Conservation (phyloP, 2,329 filamentous ascomycete species). For the Teratosphaeria pseudoeucalypti region DNA sequence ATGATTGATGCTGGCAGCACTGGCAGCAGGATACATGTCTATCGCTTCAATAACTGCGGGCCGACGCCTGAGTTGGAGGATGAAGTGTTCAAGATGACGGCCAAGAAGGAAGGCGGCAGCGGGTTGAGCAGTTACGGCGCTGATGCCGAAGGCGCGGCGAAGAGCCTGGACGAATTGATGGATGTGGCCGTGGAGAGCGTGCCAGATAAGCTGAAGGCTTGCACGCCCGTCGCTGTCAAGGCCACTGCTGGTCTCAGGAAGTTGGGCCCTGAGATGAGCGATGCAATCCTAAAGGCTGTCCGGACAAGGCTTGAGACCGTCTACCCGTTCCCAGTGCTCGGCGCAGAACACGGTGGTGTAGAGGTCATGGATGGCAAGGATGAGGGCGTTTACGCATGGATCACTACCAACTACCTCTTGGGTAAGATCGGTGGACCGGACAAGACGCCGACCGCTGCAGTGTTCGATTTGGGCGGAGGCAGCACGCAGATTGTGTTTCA, state of each 20-base stretch:
- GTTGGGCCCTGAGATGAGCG: slow-evolving; percentile 68
- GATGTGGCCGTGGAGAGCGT: slow-evolving; percentile 74
- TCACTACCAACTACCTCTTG: slow-evolving; percentile 95
- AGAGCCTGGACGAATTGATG: slow-evolving; percentile 80
- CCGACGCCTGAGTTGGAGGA: slow-evolving; percentile 86
- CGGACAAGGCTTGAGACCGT: slow-evolving; percentile 71
- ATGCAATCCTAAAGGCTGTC: slow-evolving; percentile 78
- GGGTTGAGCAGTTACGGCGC: slow-evolving; percentile 77
- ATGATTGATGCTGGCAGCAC: slow-evolving; percentile 99
- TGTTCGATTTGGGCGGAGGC: slow-evolving; percentile 92
- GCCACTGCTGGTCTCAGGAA: slow-evolving; percentile 89
- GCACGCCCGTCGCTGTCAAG: slow-evolving; percentile 93
- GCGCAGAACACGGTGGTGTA: slow-evolving; percentile 73
- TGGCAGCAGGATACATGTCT: slow-evolving; percentile 94
- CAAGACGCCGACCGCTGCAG: slow-evolving; percentile 78
- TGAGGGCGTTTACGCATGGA: slow-evolving; percentile 98
- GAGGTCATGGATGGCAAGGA: slow-evolving; percentile 96
- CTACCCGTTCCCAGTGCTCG: slow-evolving; percentile 92
- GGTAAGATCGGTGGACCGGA: slow-evolving; percentile 94
- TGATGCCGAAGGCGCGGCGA: slow-evolving; percentile 78
- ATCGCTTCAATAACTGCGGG: slow-evolving; percentile 98
- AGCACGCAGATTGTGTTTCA: slow-evolving; percentile 98
- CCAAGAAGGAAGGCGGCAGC: slow-evolving; percentile 68
- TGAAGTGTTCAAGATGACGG: slow-evolving; percentile 89
- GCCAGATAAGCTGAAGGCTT: slow-evolving; percentile 80